Evolutionary conservation across 345 rosid genomes (phyloP).

Genomic region (Passiflora organensis): DNA sequence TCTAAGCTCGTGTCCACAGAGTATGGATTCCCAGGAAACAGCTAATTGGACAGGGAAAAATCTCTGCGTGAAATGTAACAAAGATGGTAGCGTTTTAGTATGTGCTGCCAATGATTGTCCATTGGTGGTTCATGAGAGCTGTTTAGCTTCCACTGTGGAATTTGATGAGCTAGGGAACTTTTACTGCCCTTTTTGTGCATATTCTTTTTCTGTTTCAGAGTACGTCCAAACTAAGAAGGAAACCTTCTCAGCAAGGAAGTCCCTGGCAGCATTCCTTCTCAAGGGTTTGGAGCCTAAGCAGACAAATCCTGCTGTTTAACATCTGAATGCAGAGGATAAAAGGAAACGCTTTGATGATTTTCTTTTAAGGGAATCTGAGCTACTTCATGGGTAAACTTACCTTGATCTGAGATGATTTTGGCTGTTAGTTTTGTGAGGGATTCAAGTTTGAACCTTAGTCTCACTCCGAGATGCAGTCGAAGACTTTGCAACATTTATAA

Average conservation of each 20-base stretch:
- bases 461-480: no score
- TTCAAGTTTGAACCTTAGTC: no score
- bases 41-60: conserved; percentile 31
- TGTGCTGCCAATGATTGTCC: conserved; percentile 45
- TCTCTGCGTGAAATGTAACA: conserved; percentile 47
- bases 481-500: no score
- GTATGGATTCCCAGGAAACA: conserved; percentile 16
- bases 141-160: conserved; percentile 35
- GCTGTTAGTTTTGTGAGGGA: no score
- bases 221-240: conserved; percentile 36
- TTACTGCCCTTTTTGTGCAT: conserved; percentile 54
- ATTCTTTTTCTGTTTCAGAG: conserved; percentile 38
- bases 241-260: conserved; percentile 33
- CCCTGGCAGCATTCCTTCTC: conserved; percentile 30
- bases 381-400: no score
- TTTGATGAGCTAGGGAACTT: conserved; percentile 37
- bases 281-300: conserved; percentile 14
- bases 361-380: no score
- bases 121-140: conserved; percentile 42
- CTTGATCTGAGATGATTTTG: no score
- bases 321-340: no score
- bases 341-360: no score
- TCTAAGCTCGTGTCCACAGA: conserved; percentile 23
- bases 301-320: no score
- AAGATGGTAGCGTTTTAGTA: conserved; percentile 37